These are phyloP conservation scores for Curvularia lunata DNA, from an alignment of 2,329 filamentous ascomycete species.

Conservation along the genomic window DNA sequence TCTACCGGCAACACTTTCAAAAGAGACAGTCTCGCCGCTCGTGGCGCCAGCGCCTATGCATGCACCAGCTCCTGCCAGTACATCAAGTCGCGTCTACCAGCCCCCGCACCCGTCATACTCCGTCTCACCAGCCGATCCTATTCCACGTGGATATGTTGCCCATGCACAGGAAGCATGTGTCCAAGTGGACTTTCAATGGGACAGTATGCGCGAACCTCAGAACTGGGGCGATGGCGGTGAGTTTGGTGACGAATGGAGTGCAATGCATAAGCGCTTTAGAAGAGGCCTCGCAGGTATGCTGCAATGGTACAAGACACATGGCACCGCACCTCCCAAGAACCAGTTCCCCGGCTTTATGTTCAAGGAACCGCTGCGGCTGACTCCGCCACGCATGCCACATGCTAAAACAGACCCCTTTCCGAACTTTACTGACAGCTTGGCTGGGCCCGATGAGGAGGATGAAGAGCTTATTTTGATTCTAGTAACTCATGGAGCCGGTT, in stretches of 20 bases:
- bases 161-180: slow-evolving; percentile 89
- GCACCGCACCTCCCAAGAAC: slow-evolving; percentile 45
- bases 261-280: slow-evolving; percentile 91
- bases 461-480: slow-evolving; percentile 80
- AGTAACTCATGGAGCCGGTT: slow-evolving; percentile 93
- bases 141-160: slow-evolving; percentile 85
- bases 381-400: slow-evolving; percentile 25
- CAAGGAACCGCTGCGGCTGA: slow-evolving; percentile 25
- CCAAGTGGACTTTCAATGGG: slow-evolving; percentile 93
- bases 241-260: slow-evolving; percentile 92
- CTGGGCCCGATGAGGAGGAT: slow-evolving; percentile 60
- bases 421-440: slow-evolving; percentile 42
- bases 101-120: slow-evolving; percentile 83
- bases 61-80: slow-evolving; percentile 24
- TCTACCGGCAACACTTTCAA: slow-evolving; percentile 35
- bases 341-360: slow-evolving; percentile 43
- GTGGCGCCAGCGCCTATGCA: slow-evolving; percentile 11
- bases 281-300: slow-evolving; percentile 79
- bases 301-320: slow-evolving; percentile 75
- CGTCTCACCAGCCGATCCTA: slow-evolving; percentile 77
- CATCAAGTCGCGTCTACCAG: slow-evolving; percentile 61
- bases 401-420: slow-evolving; percentile 38
- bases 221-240: slow-evolving; percentile 88
- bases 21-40: slow-evolving; percentile 29
- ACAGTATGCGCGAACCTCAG: slow-evolving; percentile 79